Percentiles rank a stretch among this genome's conserved stretches.
Evolutionary conservation across 129 eudicot species (phyloP).

Genomic region (Solidago caesia): DNA sequence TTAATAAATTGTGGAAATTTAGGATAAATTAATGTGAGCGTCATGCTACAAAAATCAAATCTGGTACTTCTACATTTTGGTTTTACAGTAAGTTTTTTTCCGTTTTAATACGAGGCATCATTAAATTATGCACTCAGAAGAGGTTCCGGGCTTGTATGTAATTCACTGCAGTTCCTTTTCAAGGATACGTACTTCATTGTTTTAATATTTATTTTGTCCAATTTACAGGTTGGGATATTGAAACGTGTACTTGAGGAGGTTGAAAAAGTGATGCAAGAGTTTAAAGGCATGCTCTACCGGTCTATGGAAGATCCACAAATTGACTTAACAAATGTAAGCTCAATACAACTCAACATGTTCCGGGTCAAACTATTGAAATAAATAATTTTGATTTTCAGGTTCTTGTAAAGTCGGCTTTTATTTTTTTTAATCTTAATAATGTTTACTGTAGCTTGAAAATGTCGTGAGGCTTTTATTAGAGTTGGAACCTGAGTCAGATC

Average conservation of each 20-base stretch:
- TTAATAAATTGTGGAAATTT: background rate
- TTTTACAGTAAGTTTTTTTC: background rate
- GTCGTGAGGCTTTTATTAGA: constrained; percentile 92
- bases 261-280: constrained; percentile 98
- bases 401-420: background rate
- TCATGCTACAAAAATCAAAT: background rate
- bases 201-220: background rate
- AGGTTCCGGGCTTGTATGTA: background rate
- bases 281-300: constrained; percentile 87
- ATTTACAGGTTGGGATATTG: constrained; percentile 89
- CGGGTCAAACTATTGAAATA: constrained; percentile 16
- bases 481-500: constrained; percentile 98
- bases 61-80: background rate
- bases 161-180: background rate
- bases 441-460: constrained; percentile 81
- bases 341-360: constrained; percentile 12
- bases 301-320: constrained; percentile 94
- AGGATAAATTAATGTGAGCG: background rate
- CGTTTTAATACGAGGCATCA: background rate
- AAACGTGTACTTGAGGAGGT: constrained; percentile 99
- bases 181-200: constrained; percentile 9
- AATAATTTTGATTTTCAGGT: constrained; percentile 18
- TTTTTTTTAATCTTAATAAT: background rate
- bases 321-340: constrained; percentile 75
- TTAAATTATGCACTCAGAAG: background rate